phyloP scores from a whole-genome alignment of 129 eudicot genomes.

The Sambucus nigra region DNA sequence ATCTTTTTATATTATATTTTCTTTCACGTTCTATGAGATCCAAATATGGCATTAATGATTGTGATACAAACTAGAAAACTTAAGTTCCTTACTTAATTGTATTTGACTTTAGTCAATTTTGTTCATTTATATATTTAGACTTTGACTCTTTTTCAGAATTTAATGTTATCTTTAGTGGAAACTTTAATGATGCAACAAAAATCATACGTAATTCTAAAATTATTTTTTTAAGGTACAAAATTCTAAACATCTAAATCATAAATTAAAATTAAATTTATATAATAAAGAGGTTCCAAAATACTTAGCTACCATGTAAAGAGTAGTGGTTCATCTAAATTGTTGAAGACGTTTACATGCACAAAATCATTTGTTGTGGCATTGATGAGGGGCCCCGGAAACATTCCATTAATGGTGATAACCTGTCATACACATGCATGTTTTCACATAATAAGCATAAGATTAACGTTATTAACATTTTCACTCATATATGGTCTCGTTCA shows the following conservation, averaged over 20 bases:
- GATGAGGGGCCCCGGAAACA: conserved; percentile 74
- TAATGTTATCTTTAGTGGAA: not conserved
- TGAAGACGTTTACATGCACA: conserved; percentile 50
- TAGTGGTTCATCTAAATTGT: conserved; percentile 51
- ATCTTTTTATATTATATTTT: too few species aligned
- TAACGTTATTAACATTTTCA: not conserved
- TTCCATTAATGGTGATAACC: conserved; percentile 60
- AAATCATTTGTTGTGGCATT: conserved; percentile 65
- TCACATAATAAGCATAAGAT: conserved; percentile 6
- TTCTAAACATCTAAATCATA: not conserved
- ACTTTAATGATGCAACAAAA: not conserved
- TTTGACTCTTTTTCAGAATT: too few species aligned
- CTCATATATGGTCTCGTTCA: not conserved
- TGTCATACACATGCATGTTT: conserved; percentile 6
- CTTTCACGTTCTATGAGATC: too few species aligned
- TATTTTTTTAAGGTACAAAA: not conserved
- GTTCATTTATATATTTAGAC: too few species aligned
- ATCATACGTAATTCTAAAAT: not conserved
- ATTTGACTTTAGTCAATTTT: too few species aligned
- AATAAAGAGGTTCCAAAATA: too few species aligned
- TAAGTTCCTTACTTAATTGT: too few species aligned
- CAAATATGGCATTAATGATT: too few species aligned
- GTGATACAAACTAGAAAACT: too few species aligned
- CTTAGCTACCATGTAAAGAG: conserved; percentile 56
- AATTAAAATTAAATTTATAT: not conserved